Conservation (phyloP, 1,139 yeast species). For the Candida buenavistaensis region DNA sequence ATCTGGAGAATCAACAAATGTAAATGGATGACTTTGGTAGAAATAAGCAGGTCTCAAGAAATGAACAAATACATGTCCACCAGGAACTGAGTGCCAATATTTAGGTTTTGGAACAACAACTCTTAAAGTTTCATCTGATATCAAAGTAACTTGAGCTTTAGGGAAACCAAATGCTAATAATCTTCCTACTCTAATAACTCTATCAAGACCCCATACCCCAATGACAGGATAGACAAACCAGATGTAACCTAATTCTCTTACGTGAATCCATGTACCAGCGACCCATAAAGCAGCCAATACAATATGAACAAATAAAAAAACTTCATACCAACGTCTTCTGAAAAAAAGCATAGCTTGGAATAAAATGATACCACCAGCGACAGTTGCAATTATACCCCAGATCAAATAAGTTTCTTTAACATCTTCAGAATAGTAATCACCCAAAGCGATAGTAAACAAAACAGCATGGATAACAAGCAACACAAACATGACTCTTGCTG, state of each 20-base stretch:
- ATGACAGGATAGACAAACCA: slow-evolving; percentile 38
- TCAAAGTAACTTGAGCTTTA: slow-evolving; percentile 30
- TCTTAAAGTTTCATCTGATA: slow-evolving; percentile 41
- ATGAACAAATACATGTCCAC: slow-evolving; percentile 53
- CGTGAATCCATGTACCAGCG: slow-evolving; percentile 45
- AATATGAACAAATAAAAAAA: slow-evolving; percentile 42
- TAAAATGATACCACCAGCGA: slow-evolving; percentile 35
- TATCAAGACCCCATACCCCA: slow-evolving; percentile 47
- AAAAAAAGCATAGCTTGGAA: slow-evolving; percentile 39
- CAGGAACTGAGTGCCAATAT: slow-evolving; percentile 45
- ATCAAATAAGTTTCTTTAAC: slow-evolving; percentile 23
- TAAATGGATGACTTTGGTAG: slow-evolving; percentile 48
- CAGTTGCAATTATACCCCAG: slow-evolving; percentile 34
- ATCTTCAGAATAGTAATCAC: slow-evolving; percentile 15
- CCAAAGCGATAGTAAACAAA: slow-evolving; percentile 32
- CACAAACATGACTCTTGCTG: slow-evolving; percentile 31
- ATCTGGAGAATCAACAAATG: slow-evolving; percentile 28
- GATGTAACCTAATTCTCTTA: slow-evolving; percentile 38
- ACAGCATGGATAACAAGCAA: slow-evolving; percentile 37
- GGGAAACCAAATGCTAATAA: slow-evolving; percentile 41
- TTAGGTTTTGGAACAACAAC: slow-evolving; percentile 41
- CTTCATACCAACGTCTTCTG: slow-evolving; percentile 45
- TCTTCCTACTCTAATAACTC: slow-evolving; percentile 36
- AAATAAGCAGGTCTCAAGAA: slow-evolving; percentile 39
- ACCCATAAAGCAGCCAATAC: slow-evolving; percentile 40